phyloP scores from a whole-genome alignment of 352 stramenopile species.

The Thraustochytrium striatum region DNA sequence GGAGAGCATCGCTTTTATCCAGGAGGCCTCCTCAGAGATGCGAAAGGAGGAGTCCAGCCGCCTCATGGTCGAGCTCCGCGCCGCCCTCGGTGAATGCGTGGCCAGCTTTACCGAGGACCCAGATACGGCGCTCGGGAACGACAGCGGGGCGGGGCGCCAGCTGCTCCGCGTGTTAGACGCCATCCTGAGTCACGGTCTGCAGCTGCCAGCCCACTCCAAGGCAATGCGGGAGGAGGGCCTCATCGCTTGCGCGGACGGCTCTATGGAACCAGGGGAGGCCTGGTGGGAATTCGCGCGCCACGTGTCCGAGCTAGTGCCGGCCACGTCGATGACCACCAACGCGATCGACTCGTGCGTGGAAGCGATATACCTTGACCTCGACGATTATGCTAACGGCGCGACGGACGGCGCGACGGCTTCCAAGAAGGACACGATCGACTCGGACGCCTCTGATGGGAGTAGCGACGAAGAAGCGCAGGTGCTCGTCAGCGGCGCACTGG shows the following conservation, averaged over 20 bases:
- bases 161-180: slow-evolving; percentile 5
- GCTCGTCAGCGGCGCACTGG: background rate
- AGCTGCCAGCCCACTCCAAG: background rate
- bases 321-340: slow-evolving; percentile 21
- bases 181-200: slow-evolving; percentile 1
- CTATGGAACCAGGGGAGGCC: background rate
- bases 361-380: background rate
- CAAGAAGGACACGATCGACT: background rate
- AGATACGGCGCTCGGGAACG: slow-evolving; percentile 3
- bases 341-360: slow-evolving; percentile 17
- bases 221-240: background rate
- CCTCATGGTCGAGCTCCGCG: slow-evolving; percentile 2
- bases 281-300: slow-evolving; percentile 30
- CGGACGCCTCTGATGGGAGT: background rate
- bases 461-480: background rate
- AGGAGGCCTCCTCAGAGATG: slow-evolving; percentile 4
- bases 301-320: slow-evolving; percentile 8
- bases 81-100: slow-evolving; percentile 5
- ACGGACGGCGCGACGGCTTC: background rate
- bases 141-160: background rate
- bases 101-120: background rate
- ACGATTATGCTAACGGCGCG: no score
- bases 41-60: slow-evolving; percentile 15
- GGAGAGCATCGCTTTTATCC: slow-evolving; percentile 40
- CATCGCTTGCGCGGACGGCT: background rate